Evolutionary conservation across 805 yeast species (phyloP).

Genomic region (Lipomyces yamadae): DNA sequence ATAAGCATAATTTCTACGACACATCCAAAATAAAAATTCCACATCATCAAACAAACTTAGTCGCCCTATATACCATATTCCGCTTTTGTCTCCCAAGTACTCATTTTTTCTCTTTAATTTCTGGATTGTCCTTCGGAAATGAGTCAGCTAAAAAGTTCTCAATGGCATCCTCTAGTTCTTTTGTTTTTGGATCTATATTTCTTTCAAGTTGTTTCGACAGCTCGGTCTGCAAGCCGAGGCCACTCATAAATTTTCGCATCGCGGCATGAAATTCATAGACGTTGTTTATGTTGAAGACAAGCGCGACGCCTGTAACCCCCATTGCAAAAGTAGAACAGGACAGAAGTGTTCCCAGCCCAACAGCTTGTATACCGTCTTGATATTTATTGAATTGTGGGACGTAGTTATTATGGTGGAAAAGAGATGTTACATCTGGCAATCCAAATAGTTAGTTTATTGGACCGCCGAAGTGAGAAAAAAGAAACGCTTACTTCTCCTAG

Average conservation of each 20-base stretch:
- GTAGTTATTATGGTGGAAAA: slow-evolving; percentile 77
- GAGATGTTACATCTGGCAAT: slow-evolving; percentile 58
- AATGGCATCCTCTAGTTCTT: slow-evolving; percentile 26
- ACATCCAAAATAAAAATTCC: neutral
- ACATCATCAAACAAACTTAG: neutral
- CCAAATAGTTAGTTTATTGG: neutral
- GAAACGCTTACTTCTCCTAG: slow-evolving; percentile 28
- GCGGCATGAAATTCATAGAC: slow-evolving; percentile 70
- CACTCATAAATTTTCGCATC: slow-evolving; percentile 66
- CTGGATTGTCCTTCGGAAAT: neutral
- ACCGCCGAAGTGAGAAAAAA: neutral
- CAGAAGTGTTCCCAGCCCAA: slow-evolving; percentile 70
- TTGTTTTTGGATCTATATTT: slow-evolving; percentile 25
- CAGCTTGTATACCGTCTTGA: slow-evolving; percentile 77
- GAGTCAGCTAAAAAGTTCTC: slow-evolving; percentile 27
- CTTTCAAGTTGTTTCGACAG: slow-evolving; percentile 17
- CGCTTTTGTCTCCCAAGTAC: neutral
- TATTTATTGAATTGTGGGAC: slow-evolving; percentile 76
- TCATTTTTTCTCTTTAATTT: neutral
- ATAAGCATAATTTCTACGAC: neutral
- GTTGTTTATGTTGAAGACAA: slow-evolving; percentile 73
- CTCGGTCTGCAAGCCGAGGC: slow-evolving; percentile 45
- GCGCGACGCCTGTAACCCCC: slow-evolving; percentile 71
- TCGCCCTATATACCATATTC: neutral
- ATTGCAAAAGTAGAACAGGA: slow-evolving; percentile 71